Percentiles rank a stretch among this genome's conserved stretches.
Conservation (phyloP, 1,139 yeast species). For the Hansenula sp. region DNA sequence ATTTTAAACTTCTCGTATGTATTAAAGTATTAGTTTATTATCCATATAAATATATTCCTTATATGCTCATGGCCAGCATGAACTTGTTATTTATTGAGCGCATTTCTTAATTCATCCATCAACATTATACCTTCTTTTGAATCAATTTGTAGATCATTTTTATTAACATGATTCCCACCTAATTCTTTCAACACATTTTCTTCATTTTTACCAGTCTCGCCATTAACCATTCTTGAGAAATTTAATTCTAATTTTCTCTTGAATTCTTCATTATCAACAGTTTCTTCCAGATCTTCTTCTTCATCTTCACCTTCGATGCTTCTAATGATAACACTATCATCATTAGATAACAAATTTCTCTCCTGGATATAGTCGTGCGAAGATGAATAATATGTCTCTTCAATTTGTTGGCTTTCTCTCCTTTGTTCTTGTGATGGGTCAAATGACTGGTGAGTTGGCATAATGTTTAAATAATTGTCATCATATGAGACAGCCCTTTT, state of each 20-base stretch:
- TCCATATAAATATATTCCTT: neutral
- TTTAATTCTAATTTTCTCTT: slow-evolving; percentile 18
- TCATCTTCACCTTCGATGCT: slow-evolving; percentile 5
- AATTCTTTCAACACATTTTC: neutral
- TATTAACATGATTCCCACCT: slow-evolving; percentile 2
- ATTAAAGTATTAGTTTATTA: neutral
- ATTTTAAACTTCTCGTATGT: too few relatives aligned
- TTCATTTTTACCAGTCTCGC: slow-evolving; percentile 1
- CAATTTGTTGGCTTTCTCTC: too few relatives aligned
- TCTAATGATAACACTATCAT: slow-evolving; percentile 21
- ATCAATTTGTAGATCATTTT: slow-evolving; percentile 9
- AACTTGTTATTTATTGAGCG: neutral
- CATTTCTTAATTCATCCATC: slow-evolving; percentile 14
- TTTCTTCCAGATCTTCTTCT: slow-evolving; percentile 6
- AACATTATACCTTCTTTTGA: slow-evolving; percentile 2
- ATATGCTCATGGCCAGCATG: slow-evolving; percentile 1
- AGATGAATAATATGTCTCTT: neutral
- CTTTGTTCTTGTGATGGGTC: neutral
- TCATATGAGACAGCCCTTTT: slow-evolving; percentile 18
- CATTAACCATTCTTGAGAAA: slow-evolving; percentile 14
- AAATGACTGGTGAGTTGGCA: slow-evolving; percentile 3
- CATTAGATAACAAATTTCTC: slow-evolving; percentile 16
- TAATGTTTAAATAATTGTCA: slow-evolving; percentile 18
- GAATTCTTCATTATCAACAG: slow-evolving; percentile 9
- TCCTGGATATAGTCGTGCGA: slow-evolving; percentile 12